Evolutionary conservation across 1,284 basidiomycete species (phyloP).

Genomic region (Boletus semigastroideus): DNA sequence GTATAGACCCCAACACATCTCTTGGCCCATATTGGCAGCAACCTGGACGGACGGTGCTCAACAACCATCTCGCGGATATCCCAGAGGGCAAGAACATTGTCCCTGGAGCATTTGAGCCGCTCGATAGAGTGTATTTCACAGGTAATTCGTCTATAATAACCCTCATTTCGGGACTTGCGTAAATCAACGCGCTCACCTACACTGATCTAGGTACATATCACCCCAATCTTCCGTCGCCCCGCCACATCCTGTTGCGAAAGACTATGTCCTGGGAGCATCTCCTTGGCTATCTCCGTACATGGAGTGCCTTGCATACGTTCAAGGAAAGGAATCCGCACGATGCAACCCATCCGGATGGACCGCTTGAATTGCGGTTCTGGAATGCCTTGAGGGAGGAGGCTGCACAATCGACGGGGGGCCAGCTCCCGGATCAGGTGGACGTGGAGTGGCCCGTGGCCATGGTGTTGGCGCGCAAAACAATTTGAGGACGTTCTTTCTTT

Average conservation of each 20-base stretch:
- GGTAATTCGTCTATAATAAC: constrained; percentile 32
- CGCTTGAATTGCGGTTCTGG: constrained; percentile 65
- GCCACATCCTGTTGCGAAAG: constrained; percentile 41
- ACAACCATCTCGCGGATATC: constrained; percentile 66
- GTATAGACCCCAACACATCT: constrained; percentile 49
- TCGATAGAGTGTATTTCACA: constrained; percentile 56
- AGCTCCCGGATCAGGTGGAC: constrained; percentile 45
- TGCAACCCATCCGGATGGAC: constrained; percentile 45
- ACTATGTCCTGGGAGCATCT: not conserved
- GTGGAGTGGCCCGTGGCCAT: constrained; percentile 73
- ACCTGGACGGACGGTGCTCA: constrained; percentile 74
- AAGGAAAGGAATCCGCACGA: constrained; percentile 54
- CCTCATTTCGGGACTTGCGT: not conserved
- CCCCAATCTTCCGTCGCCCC: constrained; percentile 43
- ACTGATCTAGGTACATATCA: constrained; percentile 35
- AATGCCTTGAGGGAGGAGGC: constrained; percentile 43
- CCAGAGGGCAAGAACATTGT: constrained; percentile 51
- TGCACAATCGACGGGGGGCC: not conserved
- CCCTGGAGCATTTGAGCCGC: constrained; percentile 37
- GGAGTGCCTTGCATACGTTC: constrained; percentile 18
- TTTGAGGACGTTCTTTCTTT: not conserved
- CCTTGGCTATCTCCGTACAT: constrained; percentile 7
- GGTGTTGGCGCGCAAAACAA: constrained; percentile 48
- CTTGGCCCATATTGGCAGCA: constrained; percentile 78
- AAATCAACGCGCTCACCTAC: not conserved